Percentiles rank a stretch among this genome's conserved stretches.
Conservation (phyloP, 2,329 filamentous ascomycete species). For the Aureobasidium musti region DNA sequence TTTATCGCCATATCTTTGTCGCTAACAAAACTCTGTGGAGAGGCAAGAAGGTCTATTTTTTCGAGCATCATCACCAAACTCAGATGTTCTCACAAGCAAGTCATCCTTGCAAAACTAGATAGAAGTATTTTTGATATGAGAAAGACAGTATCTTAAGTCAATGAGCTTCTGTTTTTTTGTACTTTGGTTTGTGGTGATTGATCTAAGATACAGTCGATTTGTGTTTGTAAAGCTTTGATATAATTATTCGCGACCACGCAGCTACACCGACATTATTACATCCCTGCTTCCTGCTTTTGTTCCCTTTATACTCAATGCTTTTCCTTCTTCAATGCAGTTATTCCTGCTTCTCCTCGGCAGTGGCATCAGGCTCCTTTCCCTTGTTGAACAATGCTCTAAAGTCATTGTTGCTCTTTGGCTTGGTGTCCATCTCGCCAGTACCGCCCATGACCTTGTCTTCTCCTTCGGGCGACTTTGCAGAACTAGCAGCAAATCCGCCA, state of each 20-base stretch:
- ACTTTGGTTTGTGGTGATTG: background rate
- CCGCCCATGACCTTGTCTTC: constrained; percentile 26
- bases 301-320: background rate
- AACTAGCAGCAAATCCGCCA: constrained; percentile 33
- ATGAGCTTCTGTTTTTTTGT: background rate
- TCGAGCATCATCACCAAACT: background rate
- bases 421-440: constrained; percentile 11
- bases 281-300: background rate
- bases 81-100: background rate
- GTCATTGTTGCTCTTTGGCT: constrained; percentile 58
- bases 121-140: background rate
- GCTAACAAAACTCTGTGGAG: background rate
- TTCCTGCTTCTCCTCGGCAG: constrained; percentile 9
- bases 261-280: background rate
- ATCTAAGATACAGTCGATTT: background rate
- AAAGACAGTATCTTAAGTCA: background rate
- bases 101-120: background rate
- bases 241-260: background rate
- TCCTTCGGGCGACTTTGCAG: constrained; percentile 33
- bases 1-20: background rate
- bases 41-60: background rate
- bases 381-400: constrained; percentile 58
- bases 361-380: constrained; percentile 37
- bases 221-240: background rate
- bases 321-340: background rate